Percentiles rank a stretch among this genome's conserved stretches.
Evolutionary conservation across 495 filamentous ascomycete genomes (phyloP).

Genomic region (Penicillium simplicissimum): DNA sequence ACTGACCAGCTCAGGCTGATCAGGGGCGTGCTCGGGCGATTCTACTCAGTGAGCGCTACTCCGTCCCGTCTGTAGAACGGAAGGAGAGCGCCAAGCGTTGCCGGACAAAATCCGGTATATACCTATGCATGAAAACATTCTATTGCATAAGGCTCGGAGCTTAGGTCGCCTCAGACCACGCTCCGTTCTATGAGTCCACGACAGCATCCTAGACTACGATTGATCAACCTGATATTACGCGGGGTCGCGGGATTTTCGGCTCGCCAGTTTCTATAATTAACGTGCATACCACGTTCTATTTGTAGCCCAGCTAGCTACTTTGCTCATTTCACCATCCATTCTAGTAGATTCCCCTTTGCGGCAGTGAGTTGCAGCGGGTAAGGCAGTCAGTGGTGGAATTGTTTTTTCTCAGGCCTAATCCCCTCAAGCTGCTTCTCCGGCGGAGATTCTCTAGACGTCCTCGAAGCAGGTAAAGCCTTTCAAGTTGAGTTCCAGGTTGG

Average conservation of each 20-base stretch:
- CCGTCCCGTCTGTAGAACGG: no score
- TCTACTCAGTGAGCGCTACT: no score
- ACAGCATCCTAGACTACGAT: neutral
- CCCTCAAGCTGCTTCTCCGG: neutral
- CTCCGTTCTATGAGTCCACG: neutral
- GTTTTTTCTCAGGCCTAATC: neutral
- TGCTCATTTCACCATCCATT: neutral
- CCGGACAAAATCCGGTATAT: no score
- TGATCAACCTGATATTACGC: slow-evolving; percentile 1
- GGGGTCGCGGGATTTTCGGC: slow-evolving; percentile 10
- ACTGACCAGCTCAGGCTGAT: no score
- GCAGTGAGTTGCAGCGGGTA: slow-evolving; percentile 1
- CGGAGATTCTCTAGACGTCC: neutral
- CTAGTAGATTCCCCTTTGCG: neutral
- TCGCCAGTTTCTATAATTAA: slow-evolving; percentile 16
- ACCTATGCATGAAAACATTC: neutral
- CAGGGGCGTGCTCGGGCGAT: no score
- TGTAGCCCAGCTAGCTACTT: neutral
- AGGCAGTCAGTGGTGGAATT: neutral
- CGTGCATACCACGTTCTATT: neutral
- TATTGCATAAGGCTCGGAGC: neutral
- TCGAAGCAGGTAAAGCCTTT: slow-evolving; percentile 4
- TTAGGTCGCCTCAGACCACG: neutral
- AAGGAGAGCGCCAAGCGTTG: no score
- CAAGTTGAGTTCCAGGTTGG: neutral